Evolutionary conservation across 208 protist genomes (phyloP).

Genomic region (Leishmania aethiopica): DNA sequence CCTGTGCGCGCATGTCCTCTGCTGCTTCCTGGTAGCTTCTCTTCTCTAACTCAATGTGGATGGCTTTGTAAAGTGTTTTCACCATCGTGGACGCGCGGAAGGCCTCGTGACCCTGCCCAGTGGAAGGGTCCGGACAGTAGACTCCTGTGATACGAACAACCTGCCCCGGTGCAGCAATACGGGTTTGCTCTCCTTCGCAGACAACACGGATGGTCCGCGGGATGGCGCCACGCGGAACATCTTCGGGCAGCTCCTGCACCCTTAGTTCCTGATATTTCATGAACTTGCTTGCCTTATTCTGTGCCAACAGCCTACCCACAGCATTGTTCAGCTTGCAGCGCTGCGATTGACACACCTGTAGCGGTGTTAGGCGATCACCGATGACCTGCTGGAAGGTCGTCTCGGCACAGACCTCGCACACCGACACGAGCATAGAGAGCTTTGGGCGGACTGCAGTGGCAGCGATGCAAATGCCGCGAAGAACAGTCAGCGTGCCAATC

Average conservation of each 20-base stretch:
- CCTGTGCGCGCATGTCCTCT: conserved; percentile 63
- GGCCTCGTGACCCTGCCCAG: conserved; percentile 79
- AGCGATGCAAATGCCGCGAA: conserved; percentile 90
- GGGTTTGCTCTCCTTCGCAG: conserved; percentile 85
- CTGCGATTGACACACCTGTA: conserved; percentile 86
- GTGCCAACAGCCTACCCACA: conserved; percentile 74
- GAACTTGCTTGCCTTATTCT: conserved; percentile 91
- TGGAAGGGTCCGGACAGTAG: conserved; percentile 87
- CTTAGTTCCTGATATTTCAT: conserved; percentile 88
- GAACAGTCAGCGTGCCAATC: conserved; percentile 82
- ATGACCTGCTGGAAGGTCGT: conserved; percentile 92
- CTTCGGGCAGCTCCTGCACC: conserved; percentile 86
- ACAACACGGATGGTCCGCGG: conserved; percentile 86
- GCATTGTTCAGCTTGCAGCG: conserved; percentile 88
- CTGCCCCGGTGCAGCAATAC: conserved; percentile 79
- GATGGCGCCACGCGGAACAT: conserved; percentile 88
- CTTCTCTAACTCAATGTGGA: conserved; percentile 83
- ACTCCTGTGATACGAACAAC: conserved; percentile 80
- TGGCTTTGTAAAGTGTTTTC: conserved; percentile 78
- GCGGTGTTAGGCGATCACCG: conserved; percentile 78
- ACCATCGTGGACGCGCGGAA: conserved; percentile 89
- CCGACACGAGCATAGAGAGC: conserved; percentile 80
- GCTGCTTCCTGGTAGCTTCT: conserved; percentile 86
- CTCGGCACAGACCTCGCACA: conserved; percentile 90
- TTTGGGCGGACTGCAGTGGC: conserved; percentile 87